These are phyloP conservation scores for Garcia nutans DNA, from an alignment of 345 rosid genomes.

Conservation along the genomic window DNA sequence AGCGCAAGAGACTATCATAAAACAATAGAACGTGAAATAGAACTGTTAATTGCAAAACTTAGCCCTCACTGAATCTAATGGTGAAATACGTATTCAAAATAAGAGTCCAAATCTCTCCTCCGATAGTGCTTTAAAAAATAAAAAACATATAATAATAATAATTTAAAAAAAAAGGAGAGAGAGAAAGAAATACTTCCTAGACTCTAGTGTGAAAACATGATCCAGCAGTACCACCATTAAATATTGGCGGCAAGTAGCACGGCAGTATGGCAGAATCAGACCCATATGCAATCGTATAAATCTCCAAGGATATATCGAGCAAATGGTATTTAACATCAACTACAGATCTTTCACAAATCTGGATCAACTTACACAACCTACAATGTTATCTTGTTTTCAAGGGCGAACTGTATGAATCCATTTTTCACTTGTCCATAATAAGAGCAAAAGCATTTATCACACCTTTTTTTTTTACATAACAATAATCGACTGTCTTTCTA, in stretches of 20 bases:
- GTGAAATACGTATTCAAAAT: too few relatives aligned
- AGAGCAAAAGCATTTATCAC: neutral
- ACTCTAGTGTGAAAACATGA: too few relatives aligned
- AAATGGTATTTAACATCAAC: constrained; percentile 8
- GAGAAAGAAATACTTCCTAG: too few relatives aligned
- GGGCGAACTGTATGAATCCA: neutral
- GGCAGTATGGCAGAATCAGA: neutral
- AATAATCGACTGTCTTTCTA: neutral
- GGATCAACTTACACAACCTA: constrained; percentile 9
- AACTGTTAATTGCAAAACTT: too few relatives aligned
- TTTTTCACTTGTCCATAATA: constrained; percentile 1
- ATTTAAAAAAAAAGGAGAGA: too few relatives aligned
- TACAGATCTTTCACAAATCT: constrained; percentile 1
- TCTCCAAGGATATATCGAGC: neutral
- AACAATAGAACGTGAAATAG: too few relatives aligned
- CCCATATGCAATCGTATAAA: neutral
- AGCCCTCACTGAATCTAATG: too few relatives aligned
- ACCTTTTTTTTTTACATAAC: constrained; percentile 9
- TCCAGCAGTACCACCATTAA: neutral
- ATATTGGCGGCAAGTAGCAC: neutral
- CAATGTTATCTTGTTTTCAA: neutral
- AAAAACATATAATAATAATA: too few relatives aligned
- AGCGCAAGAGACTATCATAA: too few relatives aligned
- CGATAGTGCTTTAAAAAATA: too few relatives aligned
- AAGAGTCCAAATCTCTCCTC: too few relatives aligned